Evolutionary conservation across 2,329 filamentous ascomycete genomes (phyloP), one percentile per base, ranked within the genome.

Genomic region (Emergomyces orientalis): DNA sequence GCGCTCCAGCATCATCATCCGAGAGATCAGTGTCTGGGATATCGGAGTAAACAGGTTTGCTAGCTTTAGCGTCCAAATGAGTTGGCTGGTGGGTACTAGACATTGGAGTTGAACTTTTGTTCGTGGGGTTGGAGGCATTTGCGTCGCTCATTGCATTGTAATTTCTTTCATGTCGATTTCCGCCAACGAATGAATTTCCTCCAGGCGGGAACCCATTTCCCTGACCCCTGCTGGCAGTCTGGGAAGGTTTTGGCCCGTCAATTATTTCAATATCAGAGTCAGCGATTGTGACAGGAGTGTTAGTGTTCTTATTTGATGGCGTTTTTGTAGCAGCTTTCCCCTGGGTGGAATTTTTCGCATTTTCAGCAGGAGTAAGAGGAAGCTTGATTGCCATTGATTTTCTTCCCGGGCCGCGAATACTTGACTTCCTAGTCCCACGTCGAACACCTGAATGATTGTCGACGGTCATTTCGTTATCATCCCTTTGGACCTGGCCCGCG

Each of bases 351-450:
- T 14, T 25, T 41, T 39, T 57, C 11, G n/a, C 8, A 37, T 27
- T 41, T 5, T 17, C n/a, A 25, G 54, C 9, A 39, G 32, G 19
- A 8, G 19, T 25, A 56, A 56, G 8, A 14, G 54, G 11, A 6
- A 27, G 4, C 13, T 57, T 39, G 34, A 57, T 9, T 27, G 32
- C 34, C 54, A 57, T 41, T 8, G 54, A 57, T 41, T 41, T 41
- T 25, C 54, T 57, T 41, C 54, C 54, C 11, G 32, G 32, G 13
- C 54, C 54, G 34, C 54, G 54, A 39, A 37, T 25, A 57, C 5
- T 57, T 8, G 54, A 57, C 13, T 34, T 57, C 54, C 54, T 57
- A 22, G 54, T 57, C 22, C 54, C 54, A 57, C 54, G 54, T 41
- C 54, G 54, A 41, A 41, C 13, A 22, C 17, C 5, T 17, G 54